Conservation (phyloP, 805 yeast species). For the Brettanomyces nanus region DNA sequence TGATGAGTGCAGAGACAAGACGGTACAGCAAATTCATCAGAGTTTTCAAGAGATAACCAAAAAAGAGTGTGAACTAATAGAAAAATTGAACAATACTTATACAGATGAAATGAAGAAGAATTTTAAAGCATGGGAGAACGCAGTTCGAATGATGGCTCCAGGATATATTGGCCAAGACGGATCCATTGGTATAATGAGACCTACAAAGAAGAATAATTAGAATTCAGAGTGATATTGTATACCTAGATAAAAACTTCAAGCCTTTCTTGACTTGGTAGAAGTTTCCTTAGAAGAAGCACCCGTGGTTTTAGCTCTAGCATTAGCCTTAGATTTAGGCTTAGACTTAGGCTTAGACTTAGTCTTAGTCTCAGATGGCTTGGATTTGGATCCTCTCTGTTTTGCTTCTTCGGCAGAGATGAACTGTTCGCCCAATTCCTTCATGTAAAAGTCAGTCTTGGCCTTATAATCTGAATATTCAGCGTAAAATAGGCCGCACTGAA, state of each 20-base stretch:
- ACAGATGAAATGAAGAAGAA: background rate
- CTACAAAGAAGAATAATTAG: constrained; percentile 10
- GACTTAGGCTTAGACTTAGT: background rate
- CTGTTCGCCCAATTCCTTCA: constrained; percentile 18
- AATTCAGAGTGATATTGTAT: background rate
- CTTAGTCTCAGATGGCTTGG: constrained; percentile 3
- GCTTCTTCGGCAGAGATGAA: background rate
- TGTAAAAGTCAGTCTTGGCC: constrained; percentile 18
- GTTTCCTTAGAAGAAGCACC: constrained; percentile 14
- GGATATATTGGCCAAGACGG: constrained; percentile 22
- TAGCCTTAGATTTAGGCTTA: background rate
- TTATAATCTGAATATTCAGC: constrained; percentile 35
- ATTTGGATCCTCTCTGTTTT: constrained; percentile 12
- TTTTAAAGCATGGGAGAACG: constrained; percentile 18
- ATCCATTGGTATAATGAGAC: constrained; percentile 17
- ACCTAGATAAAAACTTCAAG: background rate
- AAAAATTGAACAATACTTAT: constrained; percentile 1
- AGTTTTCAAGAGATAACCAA: constrained; percentile 6
- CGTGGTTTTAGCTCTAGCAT: constrained; percentile 15
- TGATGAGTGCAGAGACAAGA: constrained; percentile 4
- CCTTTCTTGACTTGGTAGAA: constrained; percentile 10
- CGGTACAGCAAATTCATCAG: constrained; percentile 2
- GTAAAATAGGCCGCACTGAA: constrained; percentile 86
- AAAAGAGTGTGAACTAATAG: constrained; percentile 4
- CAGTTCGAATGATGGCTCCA: constrained; percentile 16